A percentile compares a stretch with the other conserved stretches of the same genome.
Conservation (phyloP, 352 stramenopile genomes). For the Thraustochytrium striatum region DNA sequence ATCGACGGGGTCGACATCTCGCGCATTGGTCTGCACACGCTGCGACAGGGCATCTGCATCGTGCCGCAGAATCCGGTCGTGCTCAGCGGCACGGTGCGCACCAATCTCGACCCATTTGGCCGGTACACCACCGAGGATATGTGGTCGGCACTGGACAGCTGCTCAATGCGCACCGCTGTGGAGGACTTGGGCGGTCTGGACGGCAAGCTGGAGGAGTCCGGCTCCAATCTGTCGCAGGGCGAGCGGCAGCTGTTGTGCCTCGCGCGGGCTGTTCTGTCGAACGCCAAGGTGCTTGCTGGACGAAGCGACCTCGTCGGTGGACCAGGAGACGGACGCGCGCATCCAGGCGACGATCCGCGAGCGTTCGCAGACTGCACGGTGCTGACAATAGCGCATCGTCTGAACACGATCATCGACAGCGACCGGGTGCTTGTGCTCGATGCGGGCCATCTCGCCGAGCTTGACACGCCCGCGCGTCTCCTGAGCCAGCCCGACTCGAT, state of each 20-base stretch:
- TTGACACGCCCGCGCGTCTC: constrained; percentile 57
- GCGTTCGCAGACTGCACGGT: constrained; percentile 61
- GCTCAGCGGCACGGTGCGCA: constrained; percentile 75
- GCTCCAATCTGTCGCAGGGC: constrained; percentile 74
- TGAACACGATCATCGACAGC: constrained; percentile 71
- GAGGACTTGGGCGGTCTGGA: constrained; percentile 56
- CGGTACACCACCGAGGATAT: constrained; percentile 55
- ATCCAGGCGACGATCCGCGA: constrained; percentile 79
- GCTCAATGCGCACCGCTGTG: background rate
- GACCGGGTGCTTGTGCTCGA: constrained; percentile 75
- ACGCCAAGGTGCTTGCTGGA: constrained; percentile 76
- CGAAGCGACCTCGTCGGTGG: constrained; percentile 78
- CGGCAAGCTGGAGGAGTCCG: constrained; percentile 62
- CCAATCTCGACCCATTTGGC: constrained; percentile 76
- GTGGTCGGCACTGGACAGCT: constrained; percentile 54
- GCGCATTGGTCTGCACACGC: constrained; percentile 56
- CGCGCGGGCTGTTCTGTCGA: constrained; percentile 67
- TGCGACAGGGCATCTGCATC: constrained; percentile 62
- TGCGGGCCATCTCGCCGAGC: constrained; percentile 65
- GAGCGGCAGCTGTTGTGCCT: constrained; percentile 78
- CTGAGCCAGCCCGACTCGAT: background rate
- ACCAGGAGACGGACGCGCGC: constrained; percentile 72
- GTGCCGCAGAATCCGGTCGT: constrained; percentile 79
- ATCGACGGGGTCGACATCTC: constrained; percentile 75
- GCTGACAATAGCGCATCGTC: constrained; percentile 71